phyloP scores from a whole-genome alignment of 345 rosid genomes.

The Salix caprea region DNA sequence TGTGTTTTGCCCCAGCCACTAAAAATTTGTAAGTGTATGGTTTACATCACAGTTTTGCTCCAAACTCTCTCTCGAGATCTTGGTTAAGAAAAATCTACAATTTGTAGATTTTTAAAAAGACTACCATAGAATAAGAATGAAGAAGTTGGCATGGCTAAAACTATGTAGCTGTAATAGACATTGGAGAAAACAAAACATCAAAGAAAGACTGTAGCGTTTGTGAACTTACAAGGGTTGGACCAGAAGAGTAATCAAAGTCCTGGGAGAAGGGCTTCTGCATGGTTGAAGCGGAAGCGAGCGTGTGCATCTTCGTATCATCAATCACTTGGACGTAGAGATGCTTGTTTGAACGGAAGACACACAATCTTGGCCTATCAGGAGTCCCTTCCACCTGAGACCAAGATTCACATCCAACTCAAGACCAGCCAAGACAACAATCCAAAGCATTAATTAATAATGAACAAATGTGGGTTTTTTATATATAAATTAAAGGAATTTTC shows the following conservation, averaged over 20 bases:
- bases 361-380: constrained; percentile 77
- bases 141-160: too few relatives aligned
- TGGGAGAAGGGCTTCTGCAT: constrained; percentile 66
- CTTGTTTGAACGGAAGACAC: constrained; percentile 86
- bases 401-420: neutral
- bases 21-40: too few relatives aligned
- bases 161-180: too few relatives aligned
- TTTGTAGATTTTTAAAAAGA: too few relatives aligned
- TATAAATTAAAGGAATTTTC: neutral
- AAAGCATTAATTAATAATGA: too few relatives aligned
- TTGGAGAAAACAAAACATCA: too few relatives aligned
- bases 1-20: too few relatives aligned
- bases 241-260: constrained; percentile 54
- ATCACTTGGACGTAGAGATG: constrained; percentile 89
- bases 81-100: too few relatives aligned
- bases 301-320: constrained; percentile 97
- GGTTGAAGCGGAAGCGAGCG: constrained; percentile 86
- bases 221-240: constrained; percentile 80
- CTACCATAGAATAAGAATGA: too few relatives aligned
- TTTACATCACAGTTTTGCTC: too few relatives aligned
- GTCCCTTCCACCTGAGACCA: constrained; percentile 65
- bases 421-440: neutral
- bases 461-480: neutral
- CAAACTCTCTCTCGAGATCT: too few relatives aligned
- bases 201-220: too few relatives aligned